Percentiles rank a stretch among this genome's conserved stretches.
phyloP scores from a whole-genome alignment of 495 filamentous ascomycete genomes.

The Aspergillus egyptiacus region DNA sequence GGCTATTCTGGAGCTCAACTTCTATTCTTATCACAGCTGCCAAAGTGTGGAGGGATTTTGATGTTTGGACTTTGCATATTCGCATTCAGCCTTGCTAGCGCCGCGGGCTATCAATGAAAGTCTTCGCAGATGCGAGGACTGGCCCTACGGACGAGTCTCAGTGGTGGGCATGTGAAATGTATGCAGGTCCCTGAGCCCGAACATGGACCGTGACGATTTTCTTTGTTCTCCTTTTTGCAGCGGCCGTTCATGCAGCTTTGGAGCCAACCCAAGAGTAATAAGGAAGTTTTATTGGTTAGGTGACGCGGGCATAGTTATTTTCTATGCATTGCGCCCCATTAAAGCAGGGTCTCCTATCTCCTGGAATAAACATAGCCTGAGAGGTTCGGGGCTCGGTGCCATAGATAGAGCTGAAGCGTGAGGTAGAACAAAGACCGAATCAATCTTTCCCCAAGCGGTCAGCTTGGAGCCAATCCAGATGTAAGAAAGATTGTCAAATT shows the following conservation, averaged over 20 bases:
- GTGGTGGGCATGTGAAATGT: background rate
- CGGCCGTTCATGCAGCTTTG: background rate
- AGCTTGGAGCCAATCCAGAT: background rate
- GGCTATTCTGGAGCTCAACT: slow-evolving; percentile 5
- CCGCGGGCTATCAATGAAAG: background rate
- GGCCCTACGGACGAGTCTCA: too few relatives aligned
- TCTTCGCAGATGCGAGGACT: too few relatives aligned
- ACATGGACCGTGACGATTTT: background rate
- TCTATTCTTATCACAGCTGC: slow-evolving; percentile 21
- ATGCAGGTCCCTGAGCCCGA: slow-evolving; percentile 3
- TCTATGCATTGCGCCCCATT: background rate
- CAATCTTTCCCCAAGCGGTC: background rate
- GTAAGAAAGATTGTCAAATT: background rate
- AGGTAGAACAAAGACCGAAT: background rate
- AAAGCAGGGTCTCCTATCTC: background rate
- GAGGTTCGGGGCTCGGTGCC: background rate
- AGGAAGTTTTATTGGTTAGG: background rate
- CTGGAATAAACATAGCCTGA: background rate
- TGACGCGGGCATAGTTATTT: background rate
- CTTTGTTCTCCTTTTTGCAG: background rate
- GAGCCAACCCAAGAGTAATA: background rate
- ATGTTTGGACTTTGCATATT: slow-evolving; percentile 1
- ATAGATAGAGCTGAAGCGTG: background rate
- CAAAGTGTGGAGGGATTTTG: slow-evolving; percentile 1
- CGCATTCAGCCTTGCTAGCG: slow-evolving; percentile 7